A percentile compares a stretch with the other conserved stretches of the same genome.
phyloP scores from a whole-genome alignment of 2,329 filamentous ascomycete species.

The Fusarium anguioides region DNA sequence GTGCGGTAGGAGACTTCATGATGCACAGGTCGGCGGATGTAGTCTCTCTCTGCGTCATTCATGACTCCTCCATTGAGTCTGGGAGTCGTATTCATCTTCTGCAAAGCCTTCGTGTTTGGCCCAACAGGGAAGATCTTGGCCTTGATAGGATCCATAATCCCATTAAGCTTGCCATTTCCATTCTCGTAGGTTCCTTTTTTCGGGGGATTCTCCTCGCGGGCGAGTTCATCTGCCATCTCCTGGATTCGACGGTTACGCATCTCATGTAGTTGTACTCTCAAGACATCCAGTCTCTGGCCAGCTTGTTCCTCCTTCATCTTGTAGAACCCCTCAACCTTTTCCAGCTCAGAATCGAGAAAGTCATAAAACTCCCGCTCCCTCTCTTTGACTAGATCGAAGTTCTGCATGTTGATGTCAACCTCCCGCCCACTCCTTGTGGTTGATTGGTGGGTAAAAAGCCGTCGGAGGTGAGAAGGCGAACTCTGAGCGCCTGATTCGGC shows the following conservation, averaged over 20 bases:
- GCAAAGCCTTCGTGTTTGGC: conserved; percentile 69
- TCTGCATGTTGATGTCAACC: conserved; percentile 57
- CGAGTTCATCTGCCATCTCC: conserved; percentile 67
- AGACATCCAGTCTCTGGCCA: conserved; percentile 72
- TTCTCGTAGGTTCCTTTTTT: conserved; percentile 34
- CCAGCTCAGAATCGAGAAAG: conserved; percentile 84
- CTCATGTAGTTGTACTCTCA: conserved; percentile 89
- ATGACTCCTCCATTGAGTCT: conserved; percentile 48
- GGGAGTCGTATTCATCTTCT: conserved; percentile 64
- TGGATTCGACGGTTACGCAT: conserved; percentile 87
- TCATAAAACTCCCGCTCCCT: conserved; percentile 86
- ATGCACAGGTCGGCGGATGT: conserved; percentile 59
- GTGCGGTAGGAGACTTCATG: conserved; percentile 81
- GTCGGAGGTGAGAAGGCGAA: conserved; percentile 49
- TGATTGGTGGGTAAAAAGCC: conserved; percentile 51
- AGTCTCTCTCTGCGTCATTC: conserved; percentile 58
- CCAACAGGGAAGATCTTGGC: conserved; percentile 66
- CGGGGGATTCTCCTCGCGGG: conserved; percentile 44
- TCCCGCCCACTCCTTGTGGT: conserved; percentile 44
- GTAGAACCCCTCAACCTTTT: conserved; percentile 95
- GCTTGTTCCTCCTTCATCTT: conserved; percentile 88
- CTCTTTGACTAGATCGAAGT: conserved; percentile 72
- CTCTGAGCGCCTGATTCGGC: conserved; percentile 26
- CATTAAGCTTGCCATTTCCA: conserved; percentile 46
- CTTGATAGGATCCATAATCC: conserved; percentile 66